These are phyloP conservation scores for Pythium apleroticum DNA, from an alignment of 352 stramenopile genomes.

Conservation along the genomic window DNA sequence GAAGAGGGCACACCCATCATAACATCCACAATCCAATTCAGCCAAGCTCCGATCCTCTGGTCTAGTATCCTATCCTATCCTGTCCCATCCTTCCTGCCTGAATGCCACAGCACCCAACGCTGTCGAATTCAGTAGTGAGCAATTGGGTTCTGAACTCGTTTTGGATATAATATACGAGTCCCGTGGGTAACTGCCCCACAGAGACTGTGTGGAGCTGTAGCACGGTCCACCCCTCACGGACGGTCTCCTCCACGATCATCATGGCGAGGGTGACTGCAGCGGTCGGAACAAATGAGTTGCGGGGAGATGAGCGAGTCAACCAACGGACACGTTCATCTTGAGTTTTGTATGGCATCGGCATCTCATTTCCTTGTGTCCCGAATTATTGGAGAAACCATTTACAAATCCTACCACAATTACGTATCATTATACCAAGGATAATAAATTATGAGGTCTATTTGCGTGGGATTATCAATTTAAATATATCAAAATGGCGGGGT, in stretches of 20 bases:
- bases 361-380: not conserved
- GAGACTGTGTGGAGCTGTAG: no score
- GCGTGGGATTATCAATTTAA: no score
- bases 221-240: not conserved
- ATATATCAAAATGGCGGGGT: no score
- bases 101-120: no score
- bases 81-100: no score
- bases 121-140: no score
- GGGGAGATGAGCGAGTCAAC: not conserved
- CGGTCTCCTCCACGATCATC: not conserved
- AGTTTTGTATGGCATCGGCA: constrained; percentile 1
- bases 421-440: no score
- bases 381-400: not conserved
- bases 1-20: not conserved
- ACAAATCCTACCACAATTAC: no score
- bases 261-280: not conserved
- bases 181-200: not conserved
- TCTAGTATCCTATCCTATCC: not conserved
- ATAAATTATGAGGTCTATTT: no score
- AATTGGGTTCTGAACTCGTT: not conserved
- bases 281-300: not conserved
- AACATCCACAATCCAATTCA: not conserved
- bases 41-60: not conserved
- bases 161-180: not conserved
- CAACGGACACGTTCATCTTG: not conserved